A percentile compares a stretch with the other conserved stretches of the same genome.
Evolutionary conservation across 176 grass and related monocot genomes (phyloP).

Genomic region (Neostapfia colusana): DNA sequence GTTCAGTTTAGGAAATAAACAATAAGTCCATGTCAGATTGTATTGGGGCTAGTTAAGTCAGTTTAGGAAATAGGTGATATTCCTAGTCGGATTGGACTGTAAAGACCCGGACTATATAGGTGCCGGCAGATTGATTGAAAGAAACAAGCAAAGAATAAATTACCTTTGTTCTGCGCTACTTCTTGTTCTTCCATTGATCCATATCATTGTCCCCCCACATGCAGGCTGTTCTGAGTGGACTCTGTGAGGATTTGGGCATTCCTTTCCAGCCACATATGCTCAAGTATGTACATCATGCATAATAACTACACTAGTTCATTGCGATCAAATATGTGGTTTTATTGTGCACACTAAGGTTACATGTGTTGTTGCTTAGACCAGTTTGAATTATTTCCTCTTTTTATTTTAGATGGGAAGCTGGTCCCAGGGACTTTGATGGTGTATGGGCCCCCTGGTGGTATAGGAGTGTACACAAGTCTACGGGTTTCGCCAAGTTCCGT

Average conservation of each 20-base stretch:
- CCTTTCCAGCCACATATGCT: conserved; percentile 88
- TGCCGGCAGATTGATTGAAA: too few species aligned
- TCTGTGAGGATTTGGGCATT: conserved; percentile 84
- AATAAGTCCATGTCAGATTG: too few species aligned
- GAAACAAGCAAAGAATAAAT: too few species aligned
- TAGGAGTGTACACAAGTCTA: conserved; percentile 83
- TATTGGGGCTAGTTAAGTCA: too few species aligned
- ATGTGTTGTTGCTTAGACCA: conserved; percentile 16
- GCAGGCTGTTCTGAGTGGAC: conserved; percentile 73
- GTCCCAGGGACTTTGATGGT: conserved; percentile 82
- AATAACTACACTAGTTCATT: not conserved
- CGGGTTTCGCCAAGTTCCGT: conserved; percentile 55
- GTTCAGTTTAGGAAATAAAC: too few species aligned
- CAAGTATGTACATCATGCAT: conserved; percentile 46
- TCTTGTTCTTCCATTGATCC: too few species aligned
- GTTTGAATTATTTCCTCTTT: conserved; percentile 25
- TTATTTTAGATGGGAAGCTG: conserved; percentile 91
- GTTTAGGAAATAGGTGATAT: too few species aligned
- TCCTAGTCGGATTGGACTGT: too few species aligned
- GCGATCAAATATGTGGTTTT: not conserved
- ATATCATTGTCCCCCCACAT: too few species aligned
- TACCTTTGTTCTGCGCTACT: too few species aligned
- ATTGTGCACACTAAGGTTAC: not conserved
- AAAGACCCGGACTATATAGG: too few species aligned
- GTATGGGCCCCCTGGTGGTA: conserved; percentile 99